Conservation (phyloP, 2,329 filamentous ascomycete genomes). For the Monosporascus ibericus region DNA sequence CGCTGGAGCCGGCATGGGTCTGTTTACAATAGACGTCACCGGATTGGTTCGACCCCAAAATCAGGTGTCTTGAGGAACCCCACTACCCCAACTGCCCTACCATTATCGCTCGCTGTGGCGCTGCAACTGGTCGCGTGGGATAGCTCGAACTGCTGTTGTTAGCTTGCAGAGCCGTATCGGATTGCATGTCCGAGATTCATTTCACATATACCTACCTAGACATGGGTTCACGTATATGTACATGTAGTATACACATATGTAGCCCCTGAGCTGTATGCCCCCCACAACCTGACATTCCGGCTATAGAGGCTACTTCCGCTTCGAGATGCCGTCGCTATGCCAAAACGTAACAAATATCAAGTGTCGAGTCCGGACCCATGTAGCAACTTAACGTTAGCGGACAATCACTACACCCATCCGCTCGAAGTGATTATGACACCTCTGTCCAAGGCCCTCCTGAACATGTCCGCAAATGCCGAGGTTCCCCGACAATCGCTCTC, state of each 20-base stretch:
- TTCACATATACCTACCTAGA: no score
- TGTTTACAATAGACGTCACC: background rate
- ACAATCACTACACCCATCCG: slow-evolving; percentile 2
- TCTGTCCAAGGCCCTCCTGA: slow-evolving; percentile 40
- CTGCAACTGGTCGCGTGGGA: background rate
- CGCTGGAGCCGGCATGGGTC: background rate
- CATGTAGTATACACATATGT: no score
- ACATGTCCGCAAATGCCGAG: slow-evolving; percentile 45
- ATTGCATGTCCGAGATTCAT: no score
- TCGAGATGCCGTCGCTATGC: background rate
- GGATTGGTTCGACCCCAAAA: background rate
- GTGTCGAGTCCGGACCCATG: background rate
- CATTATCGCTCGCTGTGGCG: background rate
- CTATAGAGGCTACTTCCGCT: no score
- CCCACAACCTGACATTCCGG: no score
- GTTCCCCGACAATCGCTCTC: slow-evolving; percentile 50
- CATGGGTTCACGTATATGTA: no score
- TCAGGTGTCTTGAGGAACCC: background rate
- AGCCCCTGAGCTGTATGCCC: no score
- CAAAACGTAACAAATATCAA: background rate
- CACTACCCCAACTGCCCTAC: background rate
- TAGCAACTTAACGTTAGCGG: no score
- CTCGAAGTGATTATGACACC: slow-evolving; percentile 24
- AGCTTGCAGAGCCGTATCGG: no score
- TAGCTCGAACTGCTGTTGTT: no score